phyloP scores from a whole-genome alignment of 176 grass and related monocot genomes.

The Stipa capillata region DNA sequence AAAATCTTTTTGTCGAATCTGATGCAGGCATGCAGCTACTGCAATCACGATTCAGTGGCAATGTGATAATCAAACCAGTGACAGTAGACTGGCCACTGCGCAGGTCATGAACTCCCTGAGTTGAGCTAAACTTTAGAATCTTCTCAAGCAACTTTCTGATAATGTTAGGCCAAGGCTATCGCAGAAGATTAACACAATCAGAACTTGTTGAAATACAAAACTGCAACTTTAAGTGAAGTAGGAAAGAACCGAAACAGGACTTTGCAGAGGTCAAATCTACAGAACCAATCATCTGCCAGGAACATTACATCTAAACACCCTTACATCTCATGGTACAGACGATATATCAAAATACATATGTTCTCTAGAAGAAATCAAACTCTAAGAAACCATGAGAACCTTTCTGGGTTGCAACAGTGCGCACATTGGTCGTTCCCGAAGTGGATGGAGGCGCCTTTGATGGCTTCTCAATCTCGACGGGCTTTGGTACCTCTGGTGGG shows the following conservation, averaged over 20 bases:
- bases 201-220: not conserved
- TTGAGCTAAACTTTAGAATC: not conserved
- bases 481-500: slow-evolving; percentile 46
- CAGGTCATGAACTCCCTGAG: not conserved
- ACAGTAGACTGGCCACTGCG: not conserved
- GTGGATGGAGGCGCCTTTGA: slow-evolving; percentile 11
- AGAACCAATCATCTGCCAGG: slow-evolving; percentile 7
- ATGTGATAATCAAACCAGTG: not conserved
- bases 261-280: slow-evolving; percentile 16
- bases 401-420: slow-evolving; percentile 11
- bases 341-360: not conserved
- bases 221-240: not conserved
- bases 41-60: not conserved
- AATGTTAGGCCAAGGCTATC: not conserved
- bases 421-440: slow-evolving; percentile 4
- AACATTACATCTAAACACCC: not conserved
- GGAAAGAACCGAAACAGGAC: not conserved
- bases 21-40: no score
- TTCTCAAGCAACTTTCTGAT: not conserved
- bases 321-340: slow-evolving; percentile 13
- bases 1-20: no score
- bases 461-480: slow-evolving; percentile 30
- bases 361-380: slow-evolving; percentile 55
- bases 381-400: slow-evolving; percentile 45
- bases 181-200: not conserved